A percentile compares a stretch with the other conserved stretches of the same genome.
Evolutionary conservation across 2,329 filamentous ascomycete genomes (phyloP).

Genomic region (Trichoderma arundinaceum): DNA sequence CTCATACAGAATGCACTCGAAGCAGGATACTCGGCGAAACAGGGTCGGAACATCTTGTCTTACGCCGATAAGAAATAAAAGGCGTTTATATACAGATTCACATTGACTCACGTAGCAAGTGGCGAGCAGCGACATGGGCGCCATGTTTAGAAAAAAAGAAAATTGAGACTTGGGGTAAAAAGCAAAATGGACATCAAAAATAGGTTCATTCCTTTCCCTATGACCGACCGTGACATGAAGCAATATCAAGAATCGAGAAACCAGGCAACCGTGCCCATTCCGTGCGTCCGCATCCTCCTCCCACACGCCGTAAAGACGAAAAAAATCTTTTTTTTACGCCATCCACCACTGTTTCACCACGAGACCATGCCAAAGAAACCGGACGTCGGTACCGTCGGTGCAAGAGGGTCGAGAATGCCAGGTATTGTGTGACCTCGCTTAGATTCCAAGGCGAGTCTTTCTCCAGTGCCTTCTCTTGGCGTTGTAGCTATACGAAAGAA

Average conservation of each 20-base stretch:
- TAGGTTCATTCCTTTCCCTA: slow-evolving; percentile 46
- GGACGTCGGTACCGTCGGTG: slow-evolving; percentile 35
- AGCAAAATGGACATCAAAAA: slow-evolving; percentile 43
- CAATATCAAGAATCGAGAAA: slow-evolving; percentile 48
- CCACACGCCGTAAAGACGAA: slow-evolving; percentile 38
- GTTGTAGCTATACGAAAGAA: slow-evolving; percentile 82
- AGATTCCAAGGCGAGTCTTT: slow-evolving; percentile 99
- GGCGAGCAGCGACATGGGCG: neutral
- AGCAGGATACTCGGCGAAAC: too few species aligned
- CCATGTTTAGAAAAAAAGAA: neutral
- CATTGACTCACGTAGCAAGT: neutral
- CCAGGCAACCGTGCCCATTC: slow-evolving; percentile 44
- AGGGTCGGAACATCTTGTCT: neutral
- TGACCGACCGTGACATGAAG: slow-evolving; percentile 56
- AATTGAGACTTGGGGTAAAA: slow-evolving; percentile 12
- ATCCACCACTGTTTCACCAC: slow-evolving; percentile 36
- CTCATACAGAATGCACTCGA: too few species aligned
- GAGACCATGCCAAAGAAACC: slow-evolving; percentile 40
- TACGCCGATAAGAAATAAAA: neutral
- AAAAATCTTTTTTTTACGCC: slow-evolving; percentile 30
- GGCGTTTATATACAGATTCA: neutral
- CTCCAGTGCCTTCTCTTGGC: slow-evolving; percentile 99
- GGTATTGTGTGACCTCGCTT: slow-evolving; percentile 57
- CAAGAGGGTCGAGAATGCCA: slow-evolving; percentile 34
- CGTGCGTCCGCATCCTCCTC: slow-evolving; percentile 38